Conservation (phyloP, 345 rosid species). For the Anastatica hierochuntica region DNA sequence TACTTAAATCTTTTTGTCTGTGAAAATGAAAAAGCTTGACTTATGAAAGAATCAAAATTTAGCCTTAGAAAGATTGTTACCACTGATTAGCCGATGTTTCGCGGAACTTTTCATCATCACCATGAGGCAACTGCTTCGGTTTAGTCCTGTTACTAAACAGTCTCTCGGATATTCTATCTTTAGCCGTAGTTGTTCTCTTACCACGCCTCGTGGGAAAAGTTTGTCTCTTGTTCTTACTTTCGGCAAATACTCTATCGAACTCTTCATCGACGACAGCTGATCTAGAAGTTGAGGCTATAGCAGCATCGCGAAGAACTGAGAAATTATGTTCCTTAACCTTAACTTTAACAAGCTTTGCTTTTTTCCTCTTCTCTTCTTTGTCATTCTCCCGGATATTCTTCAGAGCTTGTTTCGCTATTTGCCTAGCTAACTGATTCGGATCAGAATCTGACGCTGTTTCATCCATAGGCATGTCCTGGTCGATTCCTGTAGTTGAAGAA, state of each 20-base stretch:
- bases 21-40: background rate
- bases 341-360: conserved; percentile 64
- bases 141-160: conserved; percentile 42
- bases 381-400: conserved; percentile 54
- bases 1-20: background rate
- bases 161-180: conserved; percentile 51
- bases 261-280: conserved; percentile 43
- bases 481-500: conserved; percentile 7
- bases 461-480: conserved; percentile 24
- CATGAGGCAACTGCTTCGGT: conserved; percentile 36
- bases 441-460: conserved; percentile 26
- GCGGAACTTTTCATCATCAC: conserved; percentile 49
- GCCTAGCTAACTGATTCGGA: conserved; percentile 33
- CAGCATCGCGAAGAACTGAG: conserved; percentile 66
- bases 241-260: conserved; percentile 20
- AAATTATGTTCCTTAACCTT: conserved; percentile 68
- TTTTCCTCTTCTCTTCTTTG: conserved; percentile 40
- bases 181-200: conserved; percentile 54
- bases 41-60: too few relatives aligned
- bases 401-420: conserved; percentile 69
- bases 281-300: conserved; percentile 64
- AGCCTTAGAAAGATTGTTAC: conserved; percentile 29
- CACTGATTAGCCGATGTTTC: conserved; percentile 84
- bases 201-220: conserved; percentile 53
- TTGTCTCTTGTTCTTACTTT: conserved; percentile 40